These are phyloP conservation scores for Penicillium brevicompactum DNA, from an alignment of 2,329 filamentous ascomycete species.

Conservation along the genomic window DNA sequence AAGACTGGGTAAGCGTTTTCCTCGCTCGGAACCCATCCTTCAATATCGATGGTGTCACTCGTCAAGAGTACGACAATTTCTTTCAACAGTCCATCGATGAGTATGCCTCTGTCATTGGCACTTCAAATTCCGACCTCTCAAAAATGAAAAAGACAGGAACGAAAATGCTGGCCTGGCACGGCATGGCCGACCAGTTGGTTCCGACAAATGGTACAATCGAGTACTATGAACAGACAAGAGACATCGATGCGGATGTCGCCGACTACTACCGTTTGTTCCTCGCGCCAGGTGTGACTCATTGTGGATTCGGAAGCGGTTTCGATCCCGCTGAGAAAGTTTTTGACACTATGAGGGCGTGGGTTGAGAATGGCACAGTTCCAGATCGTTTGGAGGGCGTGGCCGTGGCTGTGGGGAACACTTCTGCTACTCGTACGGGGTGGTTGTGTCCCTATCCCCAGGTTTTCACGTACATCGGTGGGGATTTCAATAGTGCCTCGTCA, in stretches of 20 bases:
- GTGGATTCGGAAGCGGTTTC: conserved; percentile 23
- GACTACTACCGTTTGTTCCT: conserved; percentile 57
- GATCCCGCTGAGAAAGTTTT: conserved; percentile 6
- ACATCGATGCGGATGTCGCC: conserved; percentile 32
- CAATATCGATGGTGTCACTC: background rate
- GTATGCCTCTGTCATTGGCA: conserved; percentile 12
- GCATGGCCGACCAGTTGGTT: conserved; percentile 13
- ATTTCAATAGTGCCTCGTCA: conserved; percentile 1
- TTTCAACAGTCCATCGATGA: conserved; percentile 5
- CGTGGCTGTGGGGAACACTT: conserved; percentile 1
- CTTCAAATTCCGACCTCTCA: conserved; percentile 3
- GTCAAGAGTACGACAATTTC: conserved; percentile 2
- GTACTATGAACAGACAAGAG: conserved; percentile 7
- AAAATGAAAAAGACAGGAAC: conserved; percentile 6
- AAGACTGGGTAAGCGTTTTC: conserved; percentile 13
- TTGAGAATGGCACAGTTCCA: conserved; percentile 9
- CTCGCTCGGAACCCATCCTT: conserved; percentile 3
- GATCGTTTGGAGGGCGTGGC: conserved; percentile 7
- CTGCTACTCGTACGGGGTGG: conserved; percentile 1
- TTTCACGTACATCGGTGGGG: conserved; percentile 3
- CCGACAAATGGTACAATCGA: conserved; percentile 15
- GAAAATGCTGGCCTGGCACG: conserved; percentile 17
- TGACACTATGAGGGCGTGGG: conserved; percentile 4
- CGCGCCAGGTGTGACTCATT: conserved; percentile 55
- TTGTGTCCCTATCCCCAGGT: conserved; percentile 8